Evolutionary conservation across 805 yeast species (phyloP).

Genomic region (Yarrowia porcina): DNA sequence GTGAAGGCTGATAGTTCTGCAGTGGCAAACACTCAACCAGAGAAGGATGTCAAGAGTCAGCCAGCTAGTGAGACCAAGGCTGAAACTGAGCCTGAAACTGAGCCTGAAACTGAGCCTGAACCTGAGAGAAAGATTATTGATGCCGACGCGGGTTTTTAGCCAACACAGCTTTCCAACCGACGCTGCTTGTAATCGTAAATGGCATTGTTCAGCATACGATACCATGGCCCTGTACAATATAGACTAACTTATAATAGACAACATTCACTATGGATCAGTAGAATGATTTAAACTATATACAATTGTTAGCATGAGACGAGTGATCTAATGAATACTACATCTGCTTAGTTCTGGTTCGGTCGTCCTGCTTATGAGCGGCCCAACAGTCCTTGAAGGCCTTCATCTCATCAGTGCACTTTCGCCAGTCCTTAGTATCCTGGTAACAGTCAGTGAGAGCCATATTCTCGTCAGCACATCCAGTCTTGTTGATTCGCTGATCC

Average conservation of each 20-base stretch:
- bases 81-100: not conserved
- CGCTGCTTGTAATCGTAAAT: no score
- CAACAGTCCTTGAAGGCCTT: slow-evolving; percentile 61
- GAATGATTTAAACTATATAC: slow-evolving; percentile 8
- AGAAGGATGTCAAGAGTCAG: not conserved
- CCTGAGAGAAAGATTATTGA: slow-evolving; percentile 11
- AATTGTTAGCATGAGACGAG: not conserved
- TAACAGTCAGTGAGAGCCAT: slow-evolving; percentile 68
- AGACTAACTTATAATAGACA: not conserved
- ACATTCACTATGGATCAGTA: not conserved
- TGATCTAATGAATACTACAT: not conserved
- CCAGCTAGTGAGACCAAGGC: no score
- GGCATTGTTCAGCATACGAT: no score
- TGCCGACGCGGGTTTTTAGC: slow-evolving; percentile 4
- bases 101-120: not conserved
- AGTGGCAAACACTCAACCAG: not conserved
- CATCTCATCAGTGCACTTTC: slow-evolving; percentile 66
- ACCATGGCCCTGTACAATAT: not conserved
- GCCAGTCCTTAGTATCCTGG: slow-evolving; percentile 80
- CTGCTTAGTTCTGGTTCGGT: slow-evolving; percentile 39
- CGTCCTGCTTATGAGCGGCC: slow-evolving; percentile 53
- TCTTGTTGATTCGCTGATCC: slow-evolving; percentile 68
- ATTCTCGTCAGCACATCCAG: slow-evolving; percentile 76
- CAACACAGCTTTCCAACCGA: no score
- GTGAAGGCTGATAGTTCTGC: not conserved